Base-by-base conservation (phyloP, 106 monocot species). In the Ottelia alismoides region DNA sequence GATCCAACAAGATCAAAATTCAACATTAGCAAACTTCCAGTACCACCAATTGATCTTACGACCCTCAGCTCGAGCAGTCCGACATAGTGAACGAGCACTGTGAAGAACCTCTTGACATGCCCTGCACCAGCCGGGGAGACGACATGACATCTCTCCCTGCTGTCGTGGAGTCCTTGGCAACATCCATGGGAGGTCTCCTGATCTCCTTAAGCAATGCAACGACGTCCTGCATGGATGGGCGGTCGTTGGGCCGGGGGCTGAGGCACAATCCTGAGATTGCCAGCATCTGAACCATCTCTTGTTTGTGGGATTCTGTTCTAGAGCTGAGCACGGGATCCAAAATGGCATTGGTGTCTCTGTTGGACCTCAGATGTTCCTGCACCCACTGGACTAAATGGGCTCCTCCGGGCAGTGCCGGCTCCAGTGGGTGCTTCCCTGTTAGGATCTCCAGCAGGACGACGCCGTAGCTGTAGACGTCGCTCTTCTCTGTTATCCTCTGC, bases 391-490 rank as follows among this genome's bases (percentile, higher is more conserved):
- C 89, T 65, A 96, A 50, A 32, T 84, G 31, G 0, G 64, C 55
- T 0, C 89, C 94, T 0, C 72, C 78, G 0, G 88, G 89, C 12
- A 85, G 66, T 2, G 73, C 44, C 26, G 88, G 81, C 30, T 96
- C 94, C 22, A 85, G 62, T 11, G 94, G 88, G 44, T 88, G 85
- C 50, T 66, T 68, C 10, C 88, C 94, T 3, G 84, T 89, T 14
- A 96, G 45, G 23, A 89, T 65, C 70, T 96, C 94, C 0, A 96
- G 73, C 52, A 89, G 22, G 11, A 96, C 85, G 22, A 96, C 82
- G 2, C 94, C 94, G 44, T 74, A 96, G 81, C 94, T 96, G 63
- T 96, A 96, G 17, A 96, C 82, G 31, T 96, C 94, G 51, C 88
- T 89, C 66, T 96, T 96, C 57, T 85, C 89, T 0, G 88, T 85